Evolutionary conservation across 495 filamentous ascomycete species (phyloP), one percentile per base, ranked within the genome.

Genomic region (Neurospora africana): DNA sequence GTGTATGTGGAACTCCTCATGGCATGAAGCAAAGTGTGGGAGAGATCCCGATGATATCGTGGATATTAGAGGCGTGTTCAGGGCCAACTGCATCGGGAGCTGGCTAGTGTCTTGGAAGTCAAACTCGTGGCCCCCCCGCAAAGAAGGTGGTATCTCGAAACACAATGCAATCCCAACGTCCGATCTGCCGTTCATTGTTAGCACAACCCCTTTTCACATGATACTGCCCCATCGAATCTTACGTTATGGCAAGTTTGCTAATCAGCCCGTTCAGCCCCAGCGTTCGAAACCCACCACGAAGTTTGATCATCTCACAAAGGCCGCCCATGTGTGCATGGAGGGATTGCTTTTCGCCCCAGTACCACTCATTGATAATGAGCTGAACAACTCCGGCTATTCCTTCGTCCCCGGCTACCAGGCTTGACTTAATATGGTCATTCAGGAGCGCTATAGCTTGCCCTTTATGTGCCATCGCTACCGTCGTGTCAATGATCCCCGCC

Each of bases 241-340:
- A 82, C 81, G 78, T 78, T 68, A 83, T 76, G 4, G 79, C 78
- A n/a, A 79, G 73, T 53, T 83, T 83, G 74, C 75, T 77, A n/a
- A 83, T 73, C 53, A 82, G 68, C 1, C 81, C 81, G 39, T 81
- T 75, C 39, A 82, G 71, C 3, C 81, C 81, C 4, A 83, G 75
- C 0, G 75, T 77, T 15, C 77, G 78, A 65, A 82, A 79, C 3
- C 81, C 81, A 8, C 81, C 81, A 0, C 80, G 71, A 69, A 77
- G 40, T 43, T 69, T 74, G 44, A 83, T 78, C 79, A 83, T 79
- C 39, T 82, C 79, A 17, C 76, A 72, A 19, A 83, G 74, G 4
- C 81, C 80, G 10, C 75, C 69, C 37, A 82, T 69, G 36, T 83
- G 81, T 0, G 79, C 76, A 11, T 70, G 76, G 19, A 83, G 73